Base-by-base conservation (phyloP, 345 rosid genomes). In the Ailanthus altissimus region DNA sequence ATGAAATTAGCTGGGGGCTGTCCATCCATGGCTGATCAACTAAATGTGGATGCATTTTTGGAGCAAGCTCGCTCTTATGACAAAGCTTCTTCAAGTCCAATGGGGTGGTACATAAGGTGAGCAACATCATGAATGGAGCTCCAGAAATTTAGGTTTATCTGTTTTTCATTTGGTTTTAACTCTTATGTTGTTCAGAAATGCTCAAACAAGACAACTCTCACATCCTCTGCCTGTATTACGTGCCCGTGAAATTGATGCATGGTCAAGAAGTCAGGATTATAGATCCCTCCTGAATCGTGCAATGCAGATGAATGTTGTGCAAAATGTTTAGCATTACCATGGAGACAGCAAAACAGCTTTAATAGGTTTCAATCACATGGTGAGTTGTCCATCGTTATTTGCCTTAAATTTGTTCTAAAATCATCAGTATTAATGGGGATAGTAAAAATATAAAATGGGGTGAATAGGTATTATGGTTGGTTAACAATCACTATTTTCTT, bases 1-100 rank as follows among this genome's bases (percentile, higher is more conserved):
- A 93, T 95, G 98, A 95, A 95, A 84, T 66, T 95, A 88, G 94
- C 95, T 47, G 99, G 98, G 59, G 99, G 99, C 80, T 90, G 90
- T 80, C 97, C 99, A 62, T 91, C 98, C 64, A 64, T 95, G 32
- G 96, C 99, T 53, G 99, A 93, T 84, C 98, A 95, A 87, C 83
- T 92, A 80, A 95, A 90, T 38, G 98, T 92, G 47, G 99, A 93
- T 66, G 98, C 99, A 15, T 95, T 95, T 85, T 81, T 93, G 85
- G 99, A 95, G 83, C 98, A 95, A 89, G 99, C 99, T 61, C 96
- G 94, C 68, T 89, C 98, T 75, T 95, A 95, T 73, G 98, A 95
- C 59, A 87, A 84, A 85, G 99, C 99, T 81, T 90, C 99, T 85
- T 90, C 98, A 49, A 92, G 89, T 82, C 96, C 96, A 58, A 56